Conservation (phyloP, 148 eudicot genomes). For the Fagopyrum tataricum region DNA sequence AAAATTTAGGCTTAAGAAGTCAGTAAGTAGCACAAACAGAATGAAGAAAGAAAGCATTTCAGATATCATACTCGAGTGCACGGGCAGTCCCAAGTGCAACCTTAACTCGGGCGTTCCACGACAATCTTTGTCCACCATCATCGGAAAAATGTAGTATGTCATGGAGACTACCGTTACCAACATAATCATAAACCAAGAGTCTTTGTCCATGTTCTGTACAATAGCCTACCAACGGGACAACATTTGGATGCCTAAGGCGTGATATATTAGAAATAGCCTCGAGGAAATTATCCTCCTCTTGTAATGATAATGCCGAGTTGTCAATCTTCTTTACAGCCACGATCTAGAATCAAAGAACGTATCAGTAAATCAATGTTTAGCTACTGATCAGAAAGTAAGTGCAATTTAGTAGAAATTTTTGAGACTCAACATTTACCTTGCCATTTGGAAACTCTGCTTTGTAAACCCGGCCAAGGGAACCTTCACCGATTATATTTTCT, state of each 20-base stretch:
- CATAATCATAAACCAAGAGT: slow-evolving; percentile 76
- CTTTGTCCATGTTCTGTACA: slow-evolving; percentile 94
- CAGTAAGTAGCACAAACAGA: background rate
- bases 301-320: slow-evolving; percentile 83
- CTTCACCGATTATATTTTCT: slow-evolving; percentile 91
- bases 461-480: slow-evolving; percentile 97
- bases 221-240: slow-evolving; percentile 71
- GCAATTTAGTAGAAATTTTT: slow-evolving; percentile 1
- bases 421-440: slow-evolving; percentile 46
- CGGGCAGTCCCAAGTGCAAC: slow-evolving; percentile 99
- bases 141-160: slow-evolving; percentile 91
- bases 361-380: background rate
- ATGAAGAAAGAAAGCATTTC: background rate
- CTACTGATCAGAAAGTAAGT: background rate
- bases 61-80: slow-evolving; percentile 69
- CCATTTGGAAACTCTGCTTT: slow-evolving; percentile 89
- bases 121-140: slow-evolving; percentile 62
- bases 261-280: slow-evolving; percentile 98
- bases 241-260: slow-evolving; percentile 86
- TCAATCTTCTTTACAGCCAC: slow-evolving; percentile 89
- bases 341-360: slow-evolving; percentile 32
- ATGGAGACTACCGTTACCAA: slow-evolving; percentile 76
- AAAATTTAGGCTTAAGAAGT: slow-evolving; percentile 14
- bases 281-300: slow-evolving; percentile 92
- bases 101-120: slow-evolving; percentile 90